Evolutionary conservation across 2,329 filamentous ascomycete species (phyloP).

Genomic region (Simplicillium sp.): DNA sequence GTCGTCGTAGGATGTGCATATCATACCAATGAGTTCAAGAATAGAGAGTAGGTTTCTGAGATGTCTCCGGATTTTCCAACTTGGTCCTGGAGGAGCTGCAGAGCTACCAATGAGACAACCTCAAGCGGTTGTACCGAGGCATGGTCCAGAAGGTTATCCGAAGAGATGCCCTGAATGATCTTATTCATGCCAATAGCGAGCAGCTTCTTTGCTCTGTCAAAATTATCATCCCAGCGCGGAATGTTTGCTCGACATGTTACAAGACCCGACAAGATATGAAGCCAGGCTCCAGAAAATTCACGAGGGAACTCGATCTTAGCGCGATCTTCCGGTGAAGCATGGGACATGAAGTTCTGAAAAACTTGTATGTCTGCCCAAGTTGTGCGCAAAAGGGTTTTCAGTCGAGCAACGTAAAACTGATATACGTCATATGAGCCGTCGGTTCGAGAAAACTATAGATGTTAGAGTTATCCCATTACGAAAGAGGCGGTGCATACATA

Average conservation of each 20-base stretch:
- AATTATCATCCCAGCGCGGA: conserved; percentile 16
- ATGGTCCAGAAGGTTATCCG: conserved; percentile 21
- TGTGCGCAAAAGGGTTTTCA: conserved; percentile 13
- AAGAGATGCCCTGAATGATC: conserved; percentile 23
- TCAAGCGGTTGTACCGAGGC: conserved; percentile 32
- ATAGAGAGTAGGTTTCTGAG: conserved; percentile 30
- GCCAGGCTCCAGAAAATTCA: conserved; percentile 29
- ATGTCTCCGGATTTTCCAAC: conserved; percentile 27
- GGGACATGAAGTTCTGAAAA: conserved; percentile 18
- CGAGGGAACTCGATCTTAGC: conserved; percentile 22
- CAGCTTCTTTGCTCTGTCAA: conserved; percentile 18
- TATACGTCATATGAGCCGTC: conserved; percentile 1
- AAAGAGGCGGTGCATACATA: too few species aligned
- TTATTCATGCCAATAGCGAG: conserved; percentile 24
- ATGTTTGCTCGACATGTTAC: conserved; percentile 15
- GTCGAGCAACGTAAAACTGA: conserved; percentile 2
- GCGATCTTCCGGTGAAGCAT: conserved; percentile 17
- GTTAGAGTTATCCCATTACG: too few species aligned
- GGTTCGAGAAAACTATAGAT: not conserved
- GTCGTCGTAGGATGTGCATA: not conserved
- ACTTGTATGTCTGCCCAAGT: conserved; percentile 15
- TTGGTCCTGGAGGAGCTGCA: conserved; percentile 27
- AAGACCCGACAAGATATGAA: conserved; percentile 28
- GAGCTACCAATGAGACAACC: conserved; percentile 27
- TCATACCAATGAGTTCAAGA: conserved; percentile 29